Evolutionary conservation across 768 basidiomycete genomes (phyloP).

Genomic region (Trametopsis cervina): DNA sequence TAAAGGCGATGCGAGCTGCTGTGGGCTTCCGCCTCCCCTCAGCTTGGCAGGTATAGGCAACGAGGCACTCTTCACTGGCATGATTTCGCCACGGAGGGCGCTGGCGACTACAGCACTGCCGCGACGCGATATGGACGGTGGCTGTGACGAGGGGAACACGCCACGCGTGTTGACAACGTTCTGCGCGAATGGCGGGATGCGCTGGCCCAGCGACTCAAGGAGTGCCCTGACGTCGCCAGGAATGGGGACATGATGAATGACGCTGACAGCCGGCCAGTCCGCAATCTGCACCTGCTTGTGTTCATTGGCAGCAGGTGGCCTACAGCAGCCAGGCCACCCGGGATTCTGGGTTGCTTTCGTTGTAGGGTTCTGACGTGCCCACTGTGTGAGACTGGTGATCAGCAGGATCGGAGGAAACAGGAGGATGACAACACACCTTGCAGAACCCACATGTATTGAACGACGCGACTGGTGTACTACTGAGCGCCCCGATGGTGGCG

Average conservation of each 20-base stretch:
- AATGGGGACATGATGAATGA: slow-evolving; percentile 67
- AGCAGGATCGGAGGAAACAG: slow-evolving; percentile 12
- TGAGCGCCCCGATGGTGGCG: slow-evolving; percentile 8
- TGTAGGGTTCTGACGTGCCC: slow-evolving; percentile 57
- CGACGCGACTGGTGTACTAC: slow-evolving; percentile 47
- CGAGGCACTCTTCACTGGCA: slow-evolving; percentile 13
- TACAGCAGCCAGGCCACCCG: slow-evolving; percentile 88
- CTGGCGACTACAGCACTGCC: slow-evolving; percentile 17
- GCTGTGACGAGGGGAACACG: slow-evolving; percentile 11
- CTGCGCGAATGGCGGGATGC: slow-evolving; percentile 13
- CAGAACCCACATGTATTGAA: slow-evolving; percentile 88
- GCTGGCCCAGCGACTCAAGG: slow-evolving; percentile 41
- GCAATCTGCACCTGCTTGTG: slow-evolving; percentile 57
- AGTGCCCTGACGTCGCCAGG: slow-evolving; percentile 65
- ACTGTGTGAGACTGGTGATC: slow-evolving; percentile 39
- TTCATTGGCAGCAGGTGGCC: slow-evolving; percentile 58
- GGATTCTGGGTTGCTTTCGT: slow-evolving; percentile 54
- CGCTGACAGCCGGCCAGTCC: slow-evolving; percentile 77
- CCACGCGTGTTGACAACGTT: slow-evolving; percentile 14
- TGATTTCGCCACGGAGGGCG: slow-evolving; percentile 13
- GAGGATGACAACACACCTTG: slow-evolving; percentile 50
- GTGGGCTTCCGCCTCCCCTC: slow-evolving; percentile 49
- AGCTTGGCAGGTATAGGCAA: slow-evolving; percentile 36
- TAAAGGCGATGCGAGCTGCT: slow-evolving; percentile 34
- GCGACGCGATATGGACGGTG: slow-evolving; percentile 20